Percentiles rank a stretch among this genome's conserved stretches.
These are phyloP conservation scores for Talaromyces sp. DNA, from an alignment of 2,329 filamentous ascomycete genomes.

Conservation along the genomic window DNA sequence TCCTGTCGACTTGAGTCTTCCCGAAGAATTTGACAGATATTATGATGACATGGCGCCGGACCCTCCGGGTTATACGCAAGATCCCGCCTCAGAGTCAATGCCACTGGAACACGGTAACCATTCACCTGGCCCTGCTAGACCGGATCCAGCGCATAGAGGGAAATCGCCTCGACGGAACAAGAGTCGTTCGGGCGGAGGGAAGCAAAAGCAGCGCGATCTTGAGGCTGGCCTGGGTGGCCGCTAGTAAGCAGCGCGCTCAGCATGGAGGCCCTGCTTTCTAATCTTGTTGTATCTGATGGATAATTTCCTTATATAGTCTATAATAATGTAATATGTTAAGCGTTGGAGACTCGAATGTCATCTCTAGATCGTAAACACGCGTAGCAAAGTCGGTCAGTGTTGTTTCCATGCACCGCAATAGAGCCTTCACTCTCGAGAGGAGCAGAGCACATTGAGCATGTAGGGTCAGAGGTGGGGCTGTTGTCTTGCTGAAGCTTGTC, in stretches of 20 bases:
- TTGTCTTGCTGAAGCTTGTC: slow-evolving; percentile 61
- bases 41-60: slow-evolving; percentile 22
- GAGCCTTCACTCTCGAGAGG: slow-evolving; percentile 60
- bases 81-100: slow-evolving; percentile 2
- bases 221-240: slow-evolving; percentile 10
- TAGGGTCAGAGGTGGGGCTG: slow-evolving; percentile 23
- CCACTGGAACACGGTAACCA: background rate
- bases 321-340: background rate
- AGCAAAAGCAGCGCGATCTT: slow-evolving; percentile 20
- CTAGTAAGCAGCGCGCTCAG: background rate
- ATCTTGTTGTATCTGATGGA: slow-evolving; percentile 1
- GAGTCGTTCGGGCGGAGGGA: slow-evolving; percentile 26
- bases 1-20: slow-evolving; percentile 31
- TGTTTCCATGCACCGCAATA: slow-evolving; percentile 49
- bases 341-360: slow-evolving; percentile 1
- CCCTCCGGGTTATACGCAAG: slow-evolving; percentile 14
- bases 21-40: slow-evolving; percentile 34
- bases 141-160: slow-evolving; percentile 20
- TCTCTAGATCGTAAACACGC: slow-evolving; percentile 36
- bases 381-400: slow-evolving; percentile 41
- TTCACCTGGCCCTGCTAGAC: slow-evolving; percentile 13
- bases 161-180: slow-evolving; percentile 20
- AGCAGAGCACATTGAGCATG: slow-evolving; percentile 66
- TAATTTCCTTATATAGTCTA: slow-evolving; percentile 13
- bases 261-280: background rate